Conservation (phyloP, 495 filamentous ascomycete species). For the Neurospora sp. region DNA sequence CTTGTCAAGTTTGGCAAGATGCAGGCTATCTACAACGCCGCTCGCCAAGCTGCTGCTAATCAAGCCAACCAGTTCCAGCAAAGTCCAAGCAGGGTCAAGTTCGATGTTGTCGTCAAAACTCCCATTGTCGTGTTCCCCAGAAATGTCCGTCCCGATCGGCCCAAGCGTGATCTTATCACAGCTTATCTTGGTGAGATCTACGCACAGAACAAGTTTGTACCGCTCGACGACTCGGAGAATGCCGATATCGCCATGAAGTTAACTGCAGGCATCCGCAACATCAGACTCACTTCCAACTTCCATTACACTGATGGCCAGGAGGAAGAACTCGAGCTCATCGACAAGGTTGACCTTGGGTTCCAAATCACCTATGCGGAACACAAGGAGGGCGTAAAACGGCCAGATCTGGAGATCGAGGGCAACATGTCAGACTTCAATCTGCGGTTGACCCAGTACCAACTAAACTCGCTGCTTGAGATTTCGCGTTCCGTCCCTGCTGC, state of each 20-base stretch:
- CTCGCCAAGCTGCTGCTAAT: conserved; percentile 86
- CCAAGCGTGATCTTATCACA: conserved; percentile 68
- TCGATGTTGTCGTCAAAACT: conserved; percentile 86
- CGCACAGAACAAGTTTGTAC: conserved; percentile 81
- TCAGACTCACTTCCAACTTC: conserved; percentile 81
- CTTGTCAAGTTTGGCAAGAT: conserved; percentile 97
- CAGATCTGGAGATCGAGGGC: conserved; percentile 85
- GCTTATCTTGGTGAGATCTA: conserved; percentile 96
- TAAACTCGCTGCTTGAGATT: conserved; percentile 78
- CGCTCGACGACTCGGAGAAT: conserved; percentile 59
- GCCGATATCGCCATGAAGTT: conserved; percentile 78
- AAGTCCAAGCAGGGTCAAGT: conserved; percentile 78
- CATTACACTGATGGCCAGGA: conserved; percentile 60
- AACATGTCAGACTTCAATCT: conserved; percentile 88
- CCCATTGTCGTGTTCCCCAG: conserved; percentile 92
- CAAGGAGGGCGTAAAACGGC: conserved; percentile 61
- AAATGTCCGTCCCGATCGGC: conserved; percentile 46
- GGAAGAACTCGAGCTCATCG: conserved; percentile 90
- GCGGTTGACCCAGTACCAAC: conserved; percentile 76
- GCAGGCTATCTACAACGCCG: conserved; percentile 98
- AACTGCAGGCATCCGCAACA: conserved; percentile 82
- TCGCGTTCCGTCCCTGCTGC: conserved; percentile 76
- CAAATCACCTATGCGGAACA: conserved; percentile 86
- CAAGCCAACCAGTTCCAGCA: conserved; percentile 90
- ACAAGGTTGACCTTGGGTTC: conserved; percentile 90